Evolutionary conservation across 768 basidiomycete genomes (phyloP), one percentile per base, ranked within the genome.

Genomic region (Serendipita sp.): DNA sequence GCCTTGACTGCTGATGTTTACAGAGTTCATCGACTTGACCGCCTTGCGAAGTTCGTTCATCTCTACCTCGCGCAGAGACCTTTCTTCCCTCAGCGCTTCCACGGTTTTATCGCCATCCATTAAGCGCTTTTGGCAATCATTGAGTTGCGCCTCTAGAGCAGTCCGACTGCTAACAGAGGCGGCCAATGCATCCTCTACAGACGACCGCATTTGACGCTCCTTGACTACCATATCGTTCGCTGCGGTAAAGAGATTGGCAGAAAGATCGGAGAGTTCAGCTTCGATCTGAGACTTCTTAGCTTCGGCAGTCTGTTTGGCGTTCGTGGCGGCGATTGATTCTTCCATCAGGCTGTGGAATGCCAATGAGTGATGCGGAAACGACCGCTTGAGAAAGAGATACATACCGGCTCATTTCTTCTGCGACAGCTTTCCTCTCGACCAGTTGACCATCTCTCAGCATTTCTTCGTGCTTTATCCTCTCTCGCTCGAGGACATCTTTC

Each of bases 221-320:
- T 91, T 88, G 0, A 90, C 91, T n/a, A 98, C 95, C 96, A 99
- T 99, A 3, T 81, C 85, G 72, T 99, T 98, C 3, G 95, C 95
- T 74, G 96, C 87, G 62, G 83, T 81, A 70, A 99, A 99, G 16
- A 99, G 77, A 55, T 76, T 81, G 15, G 92, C 91, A 66, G 92
- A 92, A 66, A 99, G 84, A 72, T 95, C 91, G 71, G 96, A 93
- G 62, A 99, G 77, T 66, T 99, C 95, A 75, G 87, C 84, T 76
- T 99, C 95, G 62, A 99, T 95, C 67, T 83, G 83, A 0, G 72
- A 76, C 37, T 86, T 81, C 3, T 91, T 92, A 60, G 77, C 83
- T 73, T 95, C 94, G 0, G 94, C 55, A 23, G 55, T n/a, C 4
- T 5, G 18, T 60, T 60, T 27, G n/a, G 55, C 55, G 34, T 60